Conservation (phyloP, 176 grass and related monocot species). For the Oryza longistaminata region DNA sequence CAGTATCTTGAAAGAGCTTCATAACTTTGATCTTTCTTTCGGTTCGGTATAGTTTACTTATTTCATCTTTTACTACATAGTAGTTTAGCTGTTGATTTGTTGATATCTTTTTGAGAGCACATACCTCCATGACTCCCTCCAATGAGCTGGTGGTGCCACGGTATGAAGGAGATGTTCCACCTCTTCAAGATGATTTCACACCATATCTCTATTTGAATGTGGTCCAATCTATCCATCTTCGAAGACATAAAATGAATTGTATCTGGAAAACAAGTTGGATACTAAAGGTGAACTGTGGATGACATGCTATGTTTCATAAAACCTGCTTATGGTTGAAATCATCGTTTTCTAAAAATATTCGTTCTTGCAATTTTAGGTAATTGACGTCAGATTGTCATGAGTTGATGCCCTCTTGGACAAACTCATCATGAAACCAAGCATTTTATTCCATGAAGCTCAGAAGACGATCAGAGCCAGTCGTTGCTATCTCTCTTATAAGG, state of each 20-base stretch:
- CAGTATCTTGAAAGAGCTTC: constrained; percentile 22
- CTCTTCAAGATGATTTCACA: constrained; percentile 39
- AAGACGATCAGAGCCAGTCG: not conserved
- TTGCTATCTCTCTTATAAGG: not conserved
- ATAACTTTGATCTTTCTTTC: not conserved
- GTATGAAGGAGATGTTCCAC: constrained; percentile 32
- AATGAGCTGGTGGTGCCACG: not conserved
- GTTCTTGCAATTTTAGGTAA: constrained; percentile 1
- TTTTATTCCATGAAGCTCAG: not conserved
- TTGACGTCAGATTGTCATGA: not conserved
- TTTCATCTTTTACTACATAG: not conserved
- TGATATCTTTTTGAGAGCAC: constrained; percentile 26
- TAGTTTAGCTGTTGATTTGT: constrained; percentile 11
- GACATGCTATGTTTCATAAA: constrained; percentile 42
- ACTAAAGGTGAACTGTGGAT: constrained; percentile 24
- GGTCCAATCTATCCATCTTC: constrained; percentile 38
- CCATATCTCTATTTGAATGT: constrained; percentile 47
- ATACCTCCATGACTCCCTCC: constrained; percentile 1
- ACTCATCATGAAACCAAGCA: not conserved
- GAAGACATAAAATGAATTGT: constrained; percentile 35
- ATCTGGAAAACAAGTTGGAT: constrained; percentile 34
- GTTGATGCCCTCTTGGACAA: too few species aligned
- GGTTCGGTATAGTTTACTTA: constrained; percentile 20
- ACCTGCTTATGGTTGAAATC: not conserved
- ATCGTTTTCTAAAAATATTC: not conserved